A percentile compares a stretch with the other conserved stretches of the same genome.
These are phyloP conservation scores for Trichoderma orchidacearum DNA, from an alignment of 495 filamentous ascomycete genomes.

Conservation along the genomic window DNA sequence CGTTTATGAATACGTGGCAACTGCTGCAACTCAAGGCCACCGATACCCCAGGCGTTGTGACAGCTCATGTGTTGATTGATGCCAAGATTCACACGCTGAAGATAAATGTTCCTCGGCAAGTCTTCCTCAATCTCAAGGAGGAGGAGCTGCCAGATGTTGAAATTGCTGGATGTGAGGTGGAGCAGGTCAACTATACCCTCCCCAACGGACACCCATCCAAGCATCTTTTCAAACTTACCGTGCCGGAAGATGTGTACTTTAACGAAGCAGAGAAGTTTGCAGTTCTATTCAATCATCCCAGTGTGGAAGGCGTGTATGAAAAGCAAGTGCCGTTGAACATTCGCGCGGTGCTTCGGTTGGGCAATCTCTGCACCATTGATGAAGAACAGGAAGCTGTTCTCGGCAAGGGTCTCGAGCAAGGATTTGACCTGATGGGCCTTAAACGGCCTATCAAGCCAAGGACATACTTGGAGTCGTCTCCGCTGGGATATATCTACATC, in stretches of 20 bases:
- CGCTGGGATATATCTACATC: constrained; percentile 71
- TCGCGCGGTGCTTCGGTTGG: constrained; percentile 75
- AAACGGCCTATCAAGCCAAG: constrained; percentile 48
- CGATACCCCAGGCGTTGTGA: constrained; percentile 69
- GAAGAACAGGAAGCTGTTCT: constrained; percentile 80
- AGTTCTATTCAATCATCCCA: constrained; percentile 75
- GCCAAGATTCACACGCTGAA: constrained; percentile 78
- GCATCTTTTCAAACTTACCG: constrained; percentile 83
- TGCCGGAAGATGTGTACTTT: constrained; percentile 80
- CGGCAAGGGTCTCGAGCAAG: constrained; percentile 82
- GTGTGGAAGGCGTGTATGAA: constrained; percentile 94
- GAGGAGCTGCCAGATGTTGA: constrained; percentile 79
- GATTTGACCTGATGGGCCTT: constrained; percentile 76
- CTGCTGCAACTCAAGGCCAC: constrained; percentile 75
- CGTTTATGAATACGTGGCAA: constrained; percentile 90
- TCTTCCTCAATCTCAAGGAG: constrained; percentile 84
- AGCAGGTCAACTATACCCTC: constrained; percentile 82
- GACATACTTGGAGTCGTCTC: constrained; percentile 56
- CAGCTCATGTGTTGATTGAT: constrained; percentile 86
- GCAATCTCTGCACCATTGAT: constrained; percentile 91
- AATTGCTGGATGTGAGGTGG: constrained; percentile 72
- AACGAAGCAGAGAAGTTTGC: constrained; percentile 70
- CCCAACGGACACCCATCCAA: constrained; percentile 92
- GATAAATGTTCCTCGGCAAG: constrained; percentile 73
- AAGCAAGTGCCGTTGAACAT: constrained; percentile 75